Evolutionary conservation across 257 asterid species (phyloP).

Genomic region (Rhazya stricta): DNA sequence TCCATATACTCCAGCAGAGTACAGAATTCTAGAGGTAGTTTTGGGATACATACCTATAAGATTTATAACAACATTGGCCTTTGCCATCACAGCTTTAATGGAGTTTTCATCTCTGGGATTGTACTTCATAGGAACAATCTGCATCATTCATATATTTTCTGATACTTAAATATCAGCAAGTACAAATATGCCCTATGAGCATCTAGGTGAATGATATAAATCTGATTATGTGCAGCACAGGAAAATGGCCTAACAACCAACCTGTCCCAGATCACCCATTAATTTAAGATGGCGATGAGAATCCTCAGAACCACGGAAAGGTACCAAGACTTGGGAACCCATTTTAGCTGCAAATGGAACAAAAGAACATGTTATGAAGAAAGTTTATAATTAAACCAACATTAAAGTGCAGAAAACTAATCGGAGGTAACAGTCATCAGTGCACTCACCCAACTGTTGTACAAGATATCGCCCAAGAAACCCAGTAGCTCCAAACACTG

Average conservation of each 20-base stretch:
- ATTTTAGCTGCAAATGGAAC: constrained; percentile 62
- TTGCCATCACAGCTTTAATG: constrained; percentile 95
- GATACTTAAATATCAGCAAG: neutral
- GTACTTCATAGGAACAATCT: constrained; percentile 97
- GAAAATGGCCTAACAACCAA: constrained; percentile 16
- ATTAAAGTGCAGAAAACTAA: neutral
- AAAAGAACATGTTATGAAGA: neutral
- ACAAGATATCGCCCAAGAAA: constrained; percentile 93
- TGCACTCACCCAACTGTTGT: constrained; percentile 72
- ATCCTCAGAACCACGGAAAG: constrained; percentile 96
- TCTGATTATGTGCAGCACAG: neutral
- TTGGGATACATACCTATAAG: constrained; percentile 63
- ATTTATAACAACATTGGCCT: constrained; percentile 95
- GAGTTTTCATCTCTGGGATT: constrained; percentile 88
- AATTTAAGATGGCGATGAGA: constrained; percentile 91
- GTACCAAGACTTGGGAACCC: constrained; percentile 95
- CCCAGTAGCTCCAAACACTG: constrained; percentile 98
- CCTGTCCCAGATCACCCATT: constrained; percentile 99
- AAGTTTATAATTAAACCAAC: neutral
- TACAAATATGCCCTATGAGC: neutral
- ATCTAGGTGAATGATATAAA: neutral
- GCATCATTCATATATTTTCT: constrained; percentile 17
- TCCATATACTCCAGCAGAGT: neutral
- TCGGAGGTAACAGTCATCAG: neutral
- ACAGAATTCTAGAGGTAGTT: neutral